A percentile compares a stretch with the other conserved stretches of the same genome.
phyloP scores from a whole-genome alignment of 495 filamentous ascomycete species.

The Rhypophila decipiens region DNA sequence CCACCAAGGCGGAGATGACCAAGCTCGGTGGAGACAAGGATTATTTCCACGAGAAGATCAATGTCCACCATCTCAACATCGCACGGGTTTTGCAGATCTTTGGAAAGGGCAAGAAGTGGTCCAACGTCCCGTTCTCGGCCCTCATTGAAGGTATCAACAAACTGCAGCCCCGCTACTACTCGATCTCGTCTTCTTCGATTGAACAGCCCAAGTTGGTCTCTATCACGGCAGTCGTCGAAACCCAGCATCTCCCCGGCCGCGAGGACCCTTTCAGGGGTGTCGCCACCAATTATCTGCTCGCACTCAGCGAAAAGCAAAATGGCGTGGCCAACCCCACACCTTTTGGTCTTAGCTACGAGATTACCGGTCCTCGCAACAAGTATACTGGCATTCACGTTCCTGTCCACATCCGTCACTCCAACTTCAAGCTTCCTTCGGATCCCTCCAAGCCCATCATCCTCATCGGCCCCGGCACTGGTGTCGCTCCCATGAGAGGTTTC shows the following conservation, averaged over 20 bases:
- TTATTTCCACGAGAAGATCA: slow-evolving; percentile 86
- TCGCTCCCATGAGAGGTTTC: slow-evolving; percentile 93
- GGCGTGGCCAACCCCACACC: slow-evolving; percentile 80
- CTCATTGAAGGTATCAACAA: slow-evolving; percentile 92
- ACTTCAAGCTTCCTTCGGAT: slow-evolving; percentile 98
- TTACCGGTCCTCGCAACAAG: slow-evolving; percentile 89
- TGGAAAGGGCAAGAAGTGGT: slow-evolving; percentile 64
- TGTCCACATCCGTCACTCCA: slow-evolving; percentile 94
- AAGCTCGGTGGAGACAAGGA: slow-evolving; percentile 91
- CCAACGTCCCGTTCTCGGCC: slow-evolving; percentile 82
- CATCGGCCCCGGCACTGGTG: slow-evolving; percentile 94
- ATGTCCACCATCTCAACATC: slow-evolving; percentile 79
- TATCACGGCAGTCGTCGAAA: slow-evolving; percentile 93
- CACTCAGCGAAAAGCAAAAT: slow-evolving; percentile 95
- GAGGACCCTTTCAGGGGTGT: slow-evolving; percentile 86
- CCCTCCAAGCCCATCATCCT: slow-evolving; percentile 90
- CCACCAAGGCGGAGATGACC: slow-evolving; percentile 75
- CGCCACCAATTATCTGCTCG: slow-evolving; percentile 93
- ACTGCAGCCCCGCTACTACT: slow-evolving; percentile 97
- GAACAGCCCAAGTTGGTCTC: slow-evolving; percentile 92
- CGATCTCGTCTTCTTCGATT: slow-evolving; percentile 92
- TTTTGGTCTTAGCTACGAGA: slow-evolving; percentile 81
- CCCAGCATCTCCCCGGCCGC: slow-evolving; percentile 66
- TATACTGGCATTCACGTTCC: slow-evolving; percentile 95
- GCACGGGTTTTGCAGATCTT: slow-evolving; percentile 77